A percentile compares a stretch with the other conserved stretches of the same genome.
phyloP scores from a whole-genome alignment of 2,329 filamentous ascomycete species.

The Nemania sp. region DNA sequence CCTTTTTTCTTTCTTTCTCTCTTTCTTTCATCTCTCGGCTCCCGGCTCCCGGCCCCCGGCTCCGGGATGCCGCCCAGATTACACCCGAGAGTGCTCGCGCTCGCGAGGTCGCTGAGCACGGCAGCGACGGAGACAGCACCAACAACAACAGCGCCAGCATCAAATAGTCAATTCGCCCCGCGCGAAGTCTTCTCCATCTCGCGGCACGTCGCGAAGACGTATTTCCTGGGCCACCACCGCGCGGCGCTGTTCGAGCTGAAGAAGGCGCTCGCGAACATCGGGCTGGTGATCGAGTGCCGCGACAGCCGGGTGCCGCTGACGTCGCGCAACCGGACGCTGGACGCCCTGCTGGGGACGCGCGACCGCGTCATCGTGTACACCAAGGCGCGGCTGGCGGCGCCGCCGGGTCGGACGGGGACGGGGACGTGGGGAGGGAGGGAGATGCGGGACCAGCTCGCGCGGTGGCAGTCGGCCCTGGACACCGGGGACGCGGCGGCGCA shows the following conservation, averaged over 20 bases:
- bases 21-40: too few species aligned
- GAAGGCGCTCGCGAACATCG: constrained; percentile 75
- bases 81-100: too few species aligned
- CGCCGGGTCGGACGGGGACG: background rate
- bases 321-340: constrained; percentile 87
- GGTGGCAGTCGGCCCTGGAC: background rate
- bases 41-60: too few species aligned
- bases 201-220: constrained; percentile 78
- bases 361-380: constrained; percentile 88
- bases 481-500: too few species aligned
- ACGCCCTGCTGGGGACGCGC: constrained; percentile 72
- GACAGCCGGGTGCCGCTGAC: constrained; percentile 90
- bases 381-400: constrained; percentile 69
- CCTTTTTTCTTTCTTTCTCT: too few species aligned
- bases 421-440: too few species aligned
- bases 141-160: too few species aligned
- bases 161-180: constrained; percentile 74
- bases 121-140: background rate
- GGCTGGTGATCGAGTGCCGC: constrained; percentile 91
- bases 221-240: constrained; percentile 92
- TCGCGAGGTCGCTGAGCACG: too few species aligned
- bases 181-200: constrained; percentile 75
- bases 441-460: too few species aligned
- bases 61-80: too few species aligned
- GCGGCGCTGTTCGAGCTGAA: constrained; percentile 83